These are phyloP conservation scores for Cocos nucifera DNA, from an alignment of 176 grass and related monocot species.

Conservation along the genomic window DNA sequence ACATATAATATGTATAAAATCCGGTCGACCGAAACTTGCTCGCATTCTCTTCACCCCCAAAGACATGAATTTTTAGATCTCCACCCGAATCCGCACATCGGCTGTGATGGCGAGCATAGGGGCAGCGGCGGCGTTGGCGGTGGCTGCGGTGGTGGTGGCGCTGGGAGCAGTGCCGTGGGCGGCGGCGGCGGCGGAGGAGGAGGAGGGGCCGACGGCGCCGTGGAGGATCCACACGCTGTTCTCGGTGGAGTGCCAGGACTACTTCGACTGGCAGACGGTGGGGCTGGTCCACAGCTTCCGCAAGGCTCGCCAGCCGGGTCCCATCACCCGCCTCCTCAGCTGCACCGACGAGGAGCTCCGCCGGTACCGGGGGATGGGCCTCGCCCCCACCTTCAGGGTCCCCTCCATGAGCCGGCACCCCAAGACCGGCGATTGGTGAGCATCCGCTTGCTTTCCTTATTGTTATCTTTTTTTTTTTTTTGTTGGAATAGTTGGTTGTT, in stretches of 20 bases:
- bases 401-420: constrained; percentile 86
- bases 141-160: neutral
- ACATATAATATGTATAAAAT: too few species aligned
- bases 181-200: neutral
- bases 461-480: too few species aligned
- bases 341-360: constrained; percentile 56
- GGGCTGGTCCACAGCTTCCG: constrained; percentile 82
- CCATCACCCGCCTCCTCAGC: constrained; percentile 73
- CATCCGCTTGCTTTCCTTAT: too few species aligned
- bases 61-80: neutral
- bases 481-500: constrained; percentile 1
- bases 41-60: too few species aligned
- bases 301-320: constrained; percentile 71
- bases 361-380: constrained; percentile 56
- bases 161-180: neutral
- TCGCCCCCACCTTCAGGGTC: constrained; percentile 77
- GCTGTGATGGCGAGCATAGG: neutral
- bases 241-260: constrained; percentile 92
- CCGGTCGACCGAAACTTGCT: too few species aligned
- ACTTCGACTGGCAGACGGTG: constrained; percentile 97
- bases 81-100: neutral
- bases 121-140: neutral
- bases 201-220: constrained; percentile 7
- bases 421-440: constrained; percentile 78
- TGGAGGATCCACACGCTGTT: constrained; percentile 88